Percentiles rank a stretch among this genome's conserved stretches.
Evolutionary conservation across 345 rosid genomes (phyloP).

Genomic region (Clausena lansium): DNA sequence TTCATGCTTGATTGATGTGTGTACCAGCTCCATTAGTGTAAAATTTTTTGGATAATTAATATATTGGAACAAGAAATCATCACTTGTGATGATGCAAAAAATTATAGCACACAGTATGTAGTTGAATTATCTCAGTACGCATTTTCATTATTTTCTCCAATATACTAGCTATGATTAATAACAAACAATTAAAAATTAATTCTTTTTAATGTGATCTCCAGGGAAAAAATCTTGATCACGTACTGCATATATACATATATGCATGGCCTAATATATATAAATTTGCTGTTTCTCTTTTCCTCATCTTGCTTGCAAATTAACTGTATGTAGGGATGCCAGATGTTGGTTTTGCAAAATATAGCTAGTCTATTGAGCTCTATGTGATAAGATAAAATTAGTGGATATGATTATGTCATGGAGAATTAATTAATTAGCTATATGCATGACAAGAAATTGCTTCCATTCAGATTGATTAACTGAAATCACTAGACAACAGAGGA

Average conservation of each 20-base stretch:
- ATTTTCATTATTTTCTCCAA: not conserved
- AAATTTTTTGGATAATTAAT: too few species aligned
- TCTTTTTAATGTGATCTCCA: not conserved
- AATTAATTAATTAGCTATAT: too few species aligned
- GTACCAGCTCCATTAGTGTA: not conserved
- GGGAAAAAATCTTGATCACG: not conserved
- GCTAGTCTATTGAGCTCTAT: not conserved
- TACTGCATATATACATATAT: not conserved
- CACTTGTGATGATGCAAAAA: too few species aligned
- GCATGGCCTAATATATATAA: too few species aligned
- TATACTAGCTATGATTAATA: too few species aligned
- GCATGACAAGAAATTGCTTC: too few species aligned
- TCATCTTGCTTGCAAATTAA: not conserved
- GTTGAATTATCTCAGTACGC: constrained; percentile 20
- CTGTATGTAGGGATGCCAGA: not conserved
- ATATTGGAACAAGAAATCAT: too few species aligned
- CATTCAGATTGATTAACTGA: too few species aligned
- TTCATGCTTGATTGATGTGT: not conserved
- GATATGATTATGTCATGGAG: not conserved
- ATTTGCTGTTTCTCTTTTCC: not conserved
- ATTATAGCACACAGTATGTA: not conserved
- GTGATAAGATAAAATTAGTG: not conserved
- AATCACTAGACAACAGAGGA: too few species aligned
- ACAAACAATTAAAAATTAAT: too few species aligned
- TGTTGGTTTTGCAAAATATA: not conserved